Percentiles rank a stretch among this genome's conserved stretches.
Evolutionary conservation across 208 protist species (phyloP).

Genomic region (Trypanosomatidae sp.): DNA sequence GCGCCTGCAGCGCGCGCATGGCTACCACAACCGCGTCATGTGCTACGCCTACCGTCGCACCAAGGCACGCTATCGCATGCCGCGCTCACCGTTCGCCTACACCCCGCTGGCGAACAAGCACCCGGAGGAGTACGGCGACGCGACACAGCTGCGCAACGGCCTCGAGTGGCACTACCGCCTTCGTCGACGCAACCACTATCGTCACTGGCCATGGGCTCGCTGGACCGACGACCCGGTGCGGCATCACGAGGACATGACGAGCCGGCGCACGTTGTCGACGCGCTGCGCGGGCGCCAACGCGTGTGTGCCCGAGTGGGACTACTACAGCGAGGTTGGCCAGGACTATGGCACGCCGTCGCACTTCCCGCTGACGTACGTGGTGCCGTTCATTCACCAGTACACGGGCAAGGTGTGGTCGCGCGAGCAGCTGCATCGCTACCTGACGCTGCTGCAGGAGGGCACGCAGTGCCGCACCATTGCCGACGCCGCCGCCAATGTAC

Average conservation of each 20-base stretch:
- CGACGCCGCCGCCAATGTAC: constrained; percentile 10
- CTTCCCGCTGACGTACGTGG: constrained; percentile 50
- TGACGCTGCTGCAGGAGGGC: constrained; percentile 27
- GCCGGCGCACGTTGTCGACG: constrained; percentile 32
- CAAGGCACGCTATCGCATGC: constrained; percentile 37
- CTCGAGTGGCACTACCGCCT: constrained; percentile 69
- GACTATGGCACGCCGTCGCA: constrained; percentile 49
- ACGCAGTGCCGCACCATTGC: constrained; percentile 35
- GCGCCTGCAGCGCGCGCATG: constrained; percentile 19
- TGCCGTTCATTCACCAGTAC: constrained; percentile 67
- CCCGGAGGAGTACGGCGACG: constrained; percentile 68
- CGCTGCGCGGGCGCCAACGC: constrained; percentile 15
- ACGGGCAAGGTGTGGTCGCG: constrained; percentile 35
- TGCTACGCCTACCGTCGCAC: constrained; percentile 63
- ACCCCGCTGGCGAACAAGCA: constrained; percentile 50
- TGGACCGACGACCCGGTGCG: constrained; percentile 67
- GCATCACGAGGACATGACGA: constrained; percentile 25
- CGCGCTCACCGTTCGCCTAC: constrained; percentile 24
- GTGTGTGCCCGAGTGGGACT: constrained; percentile 58
- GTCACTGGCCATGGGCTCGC: constrained; percentile 61
- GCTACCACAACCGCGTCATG: constrained; percentile 75
- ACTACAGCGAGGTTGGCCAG: constrained; percentile 57
- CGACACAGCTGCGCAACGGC: constrained; percentile 52
- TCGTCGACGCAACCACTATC: constrained; percentile 42
- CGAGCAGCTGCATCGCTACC: constrained; percentile 18